Conservation (phyloP, 805 yeast genomes). For the Naumovozyma castellii region DNA sequence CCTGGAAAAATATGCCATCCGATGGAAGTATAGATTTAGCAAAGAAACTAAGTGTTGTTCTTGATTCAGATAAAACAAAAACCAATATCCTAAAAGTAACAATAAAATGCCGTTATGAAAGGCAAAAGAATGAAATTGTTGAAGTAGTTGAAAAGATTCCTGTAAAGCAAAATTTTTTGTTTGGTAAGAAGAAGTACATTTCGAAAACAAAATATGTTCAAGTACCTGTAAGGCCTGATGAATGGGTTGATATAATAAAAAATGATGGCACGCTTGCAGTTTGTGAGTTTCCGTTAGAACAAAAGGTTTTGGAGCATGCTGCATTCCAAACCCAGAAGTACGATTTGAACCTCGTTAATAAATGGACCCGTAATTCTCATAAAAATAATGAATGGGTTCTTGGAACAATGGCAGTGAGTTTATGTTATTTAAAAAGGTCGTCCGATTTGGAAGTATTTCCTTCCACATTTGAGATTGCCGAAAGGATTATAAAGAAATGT, state of each 20-base stretch:
- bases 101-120: conserved; percentile 52
- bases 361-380: too few relatives aligned
- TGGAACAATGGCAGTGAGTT: conserved; percentile 54
- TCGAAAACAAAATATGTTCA: conserved; percentile 40
- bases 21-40: conserved; percentile 33
- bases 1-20: conserved; percentile 16
- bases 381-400: conserved; percentile 22
- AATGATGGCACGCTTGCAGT: conserved; percentile 83
- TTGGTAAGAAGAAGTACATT: conserved; percentile 30
- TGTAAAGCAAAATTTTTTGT: conserved; percentile 28
- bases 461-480: conserved; percentile 47
- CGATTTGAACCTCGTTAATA: conserved; percentile 38
- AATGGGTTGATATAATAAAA: conserved; percentile 58
- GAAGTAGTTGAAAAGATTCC: conserved; percentile 54
- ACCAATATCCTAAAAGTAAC: conserved; percentile 57
- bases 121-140: conserved; percentile 37
- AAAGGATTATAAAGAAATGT: conserved; percentile 34
- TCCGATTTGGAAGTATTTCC: conserved; percentile 59
- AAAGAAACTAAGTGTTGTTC: conserved; percentile 63
- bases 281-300: conserved; percentile 43
- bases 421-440: conserved; percentile 60
- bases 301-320: conserved; percentile 7
- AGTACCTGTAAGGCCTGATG: conserved; percentile 40
- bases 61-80: conserved; percentile 7
- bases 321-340: conserved; percentile 8